Evolutionary conservation across 345 rosid species (phyloP), one percentile per base, ranked within the genome.

Genomic region (Melastoma malabathricum): DNA sequence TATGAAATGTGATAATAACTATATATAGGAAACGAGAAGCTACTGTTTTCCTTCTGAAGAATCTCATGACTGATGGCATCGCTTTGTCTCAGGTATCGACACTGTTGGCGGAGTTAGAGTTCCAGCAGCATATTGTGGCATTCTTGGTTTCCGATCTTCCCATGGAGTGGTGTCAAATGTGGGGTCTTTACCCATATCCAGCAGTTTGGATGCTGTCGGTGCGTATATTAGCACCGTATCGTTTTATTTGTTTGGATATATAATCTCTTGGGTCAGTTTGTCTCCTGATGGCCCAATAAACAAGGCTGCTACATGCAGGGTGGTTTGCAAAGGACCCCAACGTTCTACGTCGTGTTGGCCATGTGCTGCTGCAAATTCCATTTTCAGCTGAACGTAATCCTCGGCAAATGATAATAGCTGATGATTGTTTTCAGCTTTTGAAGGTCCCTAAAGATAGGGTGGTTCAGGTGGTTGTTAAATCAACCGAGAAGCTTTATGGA

Each of bases 281-380:
- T 34, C 41, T 6, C 41, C 12, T 34, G 12, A 34, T 34, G 12
- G 41, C 41, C 10, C 41, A 34, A 34, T 34, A 34, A 34, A 34
- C 12, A 34, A 34, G 0, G 41, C 27, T 15, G 47, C 55, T 63
- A 17, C 41, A 57, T 72, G 71, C 77, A 92, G 98, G 98, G 25
- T 84, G 84, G 90, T 76, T 84, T 79, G 95, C 95, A 9, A 87
- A 71, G 56, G 94, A 92, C 81, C 90, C 98, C 48, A 73, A 51
- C 59, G 59, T 78, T 69, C 69, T 92, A 41, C 80, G 62, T 5
- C 84, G 79, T 43, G 98, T 84, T 63, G 98, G 97, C 50, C 95
- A 83, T 72, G 76, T 84, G 59, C 68, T 92, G 44, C 73, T 92
- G 77, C 95, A 92, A 54, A 80, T 88, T 71, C 94, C 99, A 17